phyloP scores from a whole-genome alignment of 2,329 filamentous ascomycete genomes.

The Neonectria sp. region DNA sequence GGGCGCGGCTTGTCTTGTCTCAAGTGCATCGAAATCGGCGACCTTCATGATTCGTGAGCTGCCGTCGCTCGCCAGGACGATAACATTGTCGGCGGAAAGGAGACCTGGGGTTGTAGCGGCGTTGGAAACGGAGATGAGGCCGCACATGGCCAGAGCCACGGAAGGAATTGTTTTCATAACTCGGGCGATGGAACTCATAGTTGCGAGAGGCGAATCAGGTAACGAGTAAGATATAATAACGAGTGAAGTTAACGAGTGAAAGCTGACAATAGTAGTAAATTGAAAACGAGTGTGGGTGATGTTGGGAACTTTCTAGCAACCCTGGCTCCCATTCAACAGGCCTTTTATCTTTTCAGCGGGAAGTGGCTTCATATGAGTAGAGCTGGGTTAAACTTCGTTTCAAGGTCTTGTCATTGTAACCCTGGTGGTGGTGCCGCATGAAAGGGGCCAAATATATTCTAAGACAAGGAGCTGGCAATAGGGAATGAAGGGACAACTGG shows the following conservation, averaged over 20 bases:
- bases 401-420: background rate
- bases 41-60: conserved; percentile 40
- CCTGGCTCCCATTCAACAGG: background rate
- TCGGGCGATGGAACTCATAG: conserved; percentile 1
- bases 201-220: background rate
- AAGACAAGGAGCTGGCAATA: conserved; percentile 23
- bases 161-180: conserved; percentile 36
- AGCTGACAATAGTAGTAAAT: background rate
- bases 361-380: background rate
- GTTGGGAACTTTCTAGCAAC: background rate
- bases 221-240: background rate
- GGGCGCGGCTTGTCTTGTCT: conserved; percentile 24
- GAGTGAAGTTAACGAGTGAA: background rate
- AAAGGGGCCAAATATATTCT: background rate
- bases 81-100: conserved; percentile 36
- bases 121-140: conserved; percentile 35
- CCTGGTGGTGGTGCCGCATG: background rate
- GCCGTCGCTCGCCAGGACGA: conserved; percentile 38
- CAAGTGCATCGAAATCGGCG: conserved; percentile 35
- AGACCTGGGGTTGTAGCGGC: conserved; percentile 29
- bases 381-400: background rate
- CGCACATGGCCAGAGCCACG: conserved; percentile 31
- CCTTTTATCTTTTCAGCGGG: background rate
- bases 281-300: conserved; percentile 9
- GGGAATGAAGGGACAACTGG: background rate